Evolutionary conservation across 2,329 filamentous ascomycete genomes (phyloP).

Genomic region (Claviceps fusiformis): DNA sequence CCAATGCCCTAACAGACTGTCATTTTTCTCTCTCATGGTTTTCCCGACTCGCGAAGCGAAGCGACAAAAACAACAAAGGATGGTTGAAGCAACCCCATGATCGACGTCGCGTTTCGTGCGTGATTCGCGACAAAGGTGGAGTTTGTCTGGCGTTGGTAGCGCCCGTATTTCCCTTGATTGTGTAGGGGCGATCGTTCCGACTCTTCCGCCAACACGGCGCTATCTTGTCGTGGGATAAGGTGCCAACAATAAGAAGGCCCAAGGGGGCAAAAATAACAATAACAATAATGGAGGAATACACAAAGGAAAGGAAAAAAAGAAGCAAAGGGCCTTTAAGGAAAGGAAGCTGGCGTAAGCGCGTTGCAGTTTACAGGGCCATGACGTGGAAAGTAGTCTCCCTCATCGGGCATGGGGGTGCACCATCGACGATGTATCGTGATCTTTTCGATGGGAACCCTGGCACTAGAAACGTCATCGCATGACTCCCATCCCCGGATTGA

Average conservation of each 20-base stretch:
- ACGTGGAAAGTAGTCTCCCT: neutral
- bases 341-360: neutral
- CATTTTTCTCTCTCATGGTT: too few relatives aligned
- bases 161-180: neutral
- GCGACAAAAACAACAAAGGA: neutral
- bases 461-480: conserved; percentile 5
- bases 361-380: neutral
- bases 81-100: conserved; percentile 1
- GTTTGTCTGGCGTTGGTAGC: neutral
- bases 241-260: too few relatives aligned
- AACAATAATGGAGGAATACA: neutral
- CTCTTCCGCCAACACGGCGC: conserved; percentile 1
- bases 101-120: neutral
- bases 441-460: conserved; percentile 1
- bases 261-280: neutral
- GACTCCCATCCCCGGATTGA: neutral
- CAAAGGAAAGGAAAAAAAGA: neutral
- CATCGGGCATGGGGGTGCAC: conserved; percentile 3
- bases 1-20: neutral
- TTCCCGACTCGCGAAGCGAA: too few relatives aligned
- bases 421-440: conserved; percentile 8
- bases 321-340: neutral
- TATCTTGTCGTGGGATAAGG: neutral
- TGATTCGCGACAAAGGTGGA: neutral
- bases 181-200: conserved; percentile 5